A percentile compares a stretch with the other conserved stretches of the same genome.
phyloP scores from a whole-genome alignment of 352 stramenopile genomes.

The Aphanomyces euteiches region DNA sequence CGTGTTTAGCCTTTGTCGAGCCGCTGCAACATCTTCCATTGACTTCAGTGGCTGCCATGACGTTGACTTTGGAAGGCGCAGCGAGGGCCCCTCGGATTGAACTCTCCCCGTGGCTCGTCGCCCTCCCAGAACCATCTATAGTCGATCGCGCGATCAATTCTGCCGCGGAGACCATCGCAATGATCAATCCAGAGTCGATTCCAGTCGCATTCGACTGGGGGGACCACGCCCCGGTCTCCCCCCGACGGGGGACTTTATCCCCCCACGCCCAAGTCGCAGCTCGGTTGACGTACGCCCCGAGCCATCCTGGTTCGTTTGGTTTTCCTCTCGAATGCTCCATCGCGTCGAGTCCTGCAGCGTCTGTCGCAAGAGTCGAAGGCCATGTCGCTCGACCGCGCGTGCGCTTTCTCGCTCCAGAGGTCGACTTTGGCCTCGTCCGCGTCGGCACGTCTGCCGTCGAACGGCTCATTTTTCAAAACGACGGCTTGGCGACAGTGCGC shows the following conservation, averaged over 20 bases:
- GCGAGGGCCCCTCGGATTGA: neutral
- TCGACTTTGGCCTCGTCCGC: slow-evolving; percentile 74
- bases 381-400: slow-evolving; percentile 42
- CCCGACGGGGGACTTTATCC: neutral
- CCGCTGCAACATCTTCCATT: neutral
- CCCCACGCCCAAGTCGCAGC: neutral
- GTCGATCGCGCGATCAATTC: neutral
- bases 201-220: slow-evolving; percentile 16
- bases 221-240: neutral
- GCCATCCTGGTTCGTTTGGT: slow-evolving; percentile 12
- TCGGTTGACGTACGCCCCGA: slow-evolving; percentile 3
- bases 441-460: slow-evolving; percentile 48
- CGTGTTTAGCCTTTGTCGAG: neutral
- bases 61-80: slow-evolving; percentile 16
- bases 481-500: neutral
- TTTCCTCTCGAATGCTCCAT: slow-evolving; percentile 15
- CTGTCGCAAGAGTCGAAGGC: slow-evolving; percentile 27
- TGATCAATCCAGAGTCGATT: neutral
- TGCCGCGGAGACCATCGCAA: neutral
- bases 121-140: neutral
- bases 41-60: slow-evolving; percentile 13
- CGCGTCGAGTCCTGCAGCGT: neutral
- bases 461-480: slow-evolving; percentile 39
- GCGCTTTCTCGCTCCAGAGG: slow-evolving; percentile 44
- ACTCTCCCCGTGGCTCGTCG: neutral